Conservation (phyloP, 1,139 yeast species). For the Torulaspora globosa region DNA sequence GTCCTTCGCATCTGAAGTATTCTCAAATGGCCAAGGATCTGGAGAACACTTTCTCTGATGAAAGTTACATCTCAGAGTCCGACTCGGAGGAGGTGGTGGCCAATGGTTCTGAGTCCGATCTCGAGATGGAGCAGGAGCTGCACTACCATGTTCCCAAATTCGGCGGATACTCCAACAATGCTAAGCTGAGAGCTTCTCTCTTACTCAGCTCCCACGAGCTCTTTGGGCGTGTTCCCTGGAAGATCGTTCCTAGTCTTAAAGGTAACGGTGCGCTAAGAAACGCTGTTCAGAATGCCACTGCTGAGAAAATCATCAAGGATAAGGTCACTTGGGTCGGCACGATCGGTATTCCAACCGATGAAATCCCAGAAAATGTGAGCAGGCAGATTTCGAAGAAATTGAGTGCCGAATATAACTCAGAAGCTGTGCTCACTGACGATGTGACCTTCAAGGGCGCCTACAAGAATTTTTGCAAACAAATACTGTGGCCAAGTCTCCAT, state of each 20-base stretch:
- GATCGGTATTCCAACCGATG: conserved; percentile 85
- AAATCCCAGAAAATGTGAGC: conserved; percentile 55
- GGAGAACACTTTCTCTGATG: conserved; percentile 8
- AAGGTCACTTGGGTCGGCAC: conserved; percentile 80
- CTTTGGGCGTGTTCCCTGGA: conserved; percentile 75
- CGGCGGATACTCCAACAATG: conserved; percentile 65
- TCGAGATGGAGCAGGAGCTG: conserved; percentile 22
- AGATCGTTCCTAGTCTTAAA: conserved; percentile 59
- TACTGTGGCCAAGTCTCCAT: conserved; percentile 94
- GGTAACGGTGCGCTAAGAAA: conserved; percentile 89
- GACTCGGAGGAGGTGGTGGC: conserved; percentile 13
- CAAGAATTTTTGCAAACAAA: conserved; percentile 84
- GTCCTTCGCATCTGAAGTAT: conserved; percentile 22
- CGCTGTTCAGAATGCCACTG: conserved; percentile 65
- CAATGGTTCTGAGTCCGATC: conserved; percentile 24
- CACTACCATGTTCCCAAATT: conserved; percentile 53
- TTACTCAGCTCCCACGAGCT: conserved; percentile 48
- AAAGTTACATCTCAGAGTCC: conserved; percentile 13
- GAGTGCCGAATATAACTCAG: conserved; percentile 50
- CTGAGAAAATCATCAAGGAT: conserved; percentile 45
- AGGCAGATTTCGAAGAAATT: conserved; percentile 47
- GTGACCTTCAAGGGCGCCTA: conserved; percentile 84
- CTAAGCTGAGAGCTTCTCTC: conserved; percentile 39
- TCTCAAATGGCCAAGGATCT: conserved; percentile 14
- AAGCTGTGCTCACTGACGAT: conserved; percentile 72